Conservation (phyloP, 805 yeast species). For the Zygoascus biomembranicola region DNA sequence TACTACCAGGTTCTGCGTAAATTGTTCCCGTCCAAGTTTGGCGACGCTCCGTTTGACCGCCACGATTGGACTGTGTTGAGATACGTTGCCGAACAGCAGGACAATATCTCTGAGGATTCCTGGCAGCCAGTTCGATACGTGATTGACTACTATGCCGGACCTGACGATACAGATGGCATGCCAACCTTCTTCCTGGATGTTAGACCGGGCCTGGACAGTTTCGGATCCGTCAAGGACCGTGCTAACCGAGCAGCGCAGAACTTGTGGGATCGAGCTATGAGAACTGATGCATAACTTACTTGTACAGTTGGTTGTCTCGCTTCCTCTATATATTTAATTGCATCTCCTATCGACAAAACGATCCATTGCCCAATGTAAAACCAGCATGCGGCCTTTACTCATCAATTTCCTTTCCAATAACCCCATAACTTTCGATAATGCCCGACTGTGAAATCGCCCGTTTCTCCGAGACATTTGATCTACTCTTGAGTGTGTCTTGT, state of each 20-base stretch:
- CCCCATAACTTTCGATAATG: too few relatives aligned
- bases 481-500: too few relatives aligned
- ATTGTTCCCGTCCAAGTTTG: conserved; percentile 63
- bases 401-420: too few relatives aligned
- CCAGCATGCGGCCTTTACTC: too few relatives aligned
- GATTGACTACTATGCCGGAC: conserved; percentile 94
- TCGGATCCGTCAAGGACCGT: conserved; percentile 59
- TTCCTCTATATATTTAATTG: background rate
- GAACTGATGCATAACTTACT: background rate
- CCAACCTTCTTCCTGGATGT: conserved; percentile 92
- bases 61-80: conserved; percentile 98
- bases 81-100: conserved; percentile 27
- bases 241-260: conserved; percentile 60
- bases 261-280: conserved; percentile 58
- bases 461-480: too few relatives aligned
- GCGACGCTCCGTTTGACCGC: conserved; percentile 88
- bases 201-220: conserved; percentile 82
- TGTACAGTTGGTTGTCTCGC: background rate
- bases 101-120: conserved; percentile 24
- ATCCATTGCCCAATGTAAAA: background rate
- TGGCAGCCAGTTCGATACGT: conserved; percentile 82
- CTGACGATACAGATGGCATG: conserved; percentile 67
- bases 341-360: background rate
- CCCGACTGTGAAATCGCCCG: too few relatives aligned
- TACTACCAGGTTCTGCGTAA: conserved; percentile 57